phyloP scores from a whole-genome alignment of 2,329 filamentous ascomycete genomes.

The Fusarium stilboides region DNA sequence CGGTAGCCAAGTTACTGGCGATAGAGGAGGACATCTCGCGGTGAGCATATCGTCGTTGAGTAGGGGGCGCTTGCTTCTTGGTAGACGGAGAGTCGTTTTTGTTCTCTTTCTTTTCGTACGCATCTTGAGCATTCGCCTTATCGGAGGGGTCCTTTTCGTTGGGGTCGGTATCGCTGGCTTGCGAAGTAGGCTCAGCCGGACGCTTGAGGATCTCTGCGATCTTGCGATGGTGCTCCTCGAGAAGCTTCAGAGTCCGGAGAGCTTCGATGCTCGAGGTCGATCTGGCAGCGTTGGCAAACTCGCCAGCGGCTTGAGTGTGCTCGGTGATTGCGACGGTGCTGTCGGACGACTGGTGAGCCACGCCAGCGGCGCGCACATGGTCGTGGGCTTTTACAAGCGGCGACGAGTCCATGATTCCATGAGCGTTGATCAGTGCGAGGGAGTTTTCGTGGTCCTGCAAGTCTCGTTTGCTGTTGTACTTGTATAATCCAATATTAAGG shows the following conservation, averaged over 20 bases:
- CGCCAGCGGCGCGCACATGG: conserved; percentile 88
- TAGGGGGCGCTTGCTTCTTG: conserved; percentile 53
- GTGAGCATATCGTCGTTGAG: conserved; percentile 67
- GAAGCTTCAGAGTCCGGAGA: conserved; percentile 83
- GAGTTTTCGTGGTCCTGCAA: neutral
- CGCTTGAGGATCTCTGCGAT: conserved; percentile 86
- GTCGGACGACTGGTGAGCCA: conserved; percentile 79
- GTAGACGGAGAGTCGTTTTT: conserved; percentile 43
- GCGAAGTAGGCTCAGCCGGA: conserved; percentile 65
- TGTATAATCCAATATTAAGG: conserved; percentile 4
- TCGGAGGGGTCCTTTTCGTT: conserved; percentile 51
- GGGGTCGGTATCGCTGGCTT: conserved; percentile 49
- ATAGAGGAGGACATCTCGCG: conserved; percentile 86
- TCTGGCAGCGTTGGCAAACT: conserved; percentile 88
- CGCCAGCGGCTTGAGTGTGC: conserved; percentile 88
- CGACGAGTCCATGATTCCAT: conserved; percentile 57
- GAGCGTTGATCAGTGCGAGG: neutral
- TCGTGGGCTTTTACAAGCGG: conserved; percentile 79
- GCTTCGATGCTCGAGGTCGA: conserved; percentile 80
- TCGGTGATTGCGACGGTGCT: conserved; percentile 88
- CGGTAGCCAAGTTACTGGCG: conserved; percentile 88
- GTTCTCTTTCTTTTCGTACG: conserved; percentile 44
- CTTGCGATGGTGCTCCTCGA: conserved; percentile 89
- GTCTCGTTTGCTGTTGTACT: conserved; percentile 12
- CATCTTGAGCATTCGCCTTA: conserved; percentile 46